Evolutionary conservation across 2,329 filamentous ascomycete species (phyloP), one percentile per base, ranked within the genome.

Genomic region (Diaporthe sp.): DNA sequence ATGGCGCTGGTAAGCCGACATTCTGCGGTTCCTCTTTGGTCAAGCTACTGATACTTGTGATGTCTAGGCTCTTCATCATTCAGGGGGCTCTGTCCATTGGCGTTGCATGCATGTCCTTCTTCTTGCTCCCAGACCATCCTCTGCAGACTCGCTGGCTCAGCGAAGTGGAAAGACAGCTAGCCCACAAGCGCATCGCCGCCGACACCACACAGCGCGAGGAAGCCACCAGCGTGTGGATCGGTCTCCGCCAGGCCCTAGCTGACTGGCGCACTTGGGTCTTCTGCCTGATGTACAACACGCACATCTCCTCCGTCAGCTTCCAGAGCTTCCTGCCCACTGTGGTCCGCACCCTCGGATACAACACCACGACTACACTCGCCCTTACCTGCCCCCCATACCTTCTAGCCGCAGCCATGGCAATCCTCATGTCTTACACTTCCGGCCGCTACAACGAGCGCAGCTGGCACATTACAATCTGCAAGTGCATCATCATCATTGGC

Each of bases 341-440:
- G 17, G 85, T 89, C 49, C 79, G 84, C 68, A 86, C 84, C 0
- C 82, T 88, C 1, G 84, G 84, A 0, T 87, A 86, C 79, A 82
- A 79, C 65, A 82, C 78, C 1, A 88, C 85, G 0, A 83, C 86
- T n/a, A 87, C 86, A 0, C 83, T 89, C 5, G 84, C 86, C 1
- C 84, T 89, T 7, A 88, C 86, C 3, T 85, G 84, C 61, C 87
- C 87, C 0, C 87, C 87, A 0, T 87, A 86, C 73, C 74, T 85
- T 9, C 78, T 85, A 44, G 85, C 86, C 0, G 84, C 84, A 3
- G 81, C 82, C 19, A 82, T 84, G 34, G 84, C 84, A 12, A 84
- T 89, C 39, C 75, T 83, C 80, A 0, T 75, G 39, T 71, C 57
- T 6, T 83, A 79, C 82, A 86, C 82, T 13, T 88, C 86, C 0